Percentiles rank a stretch among this genome's conserved stretches.
Evolutionary conservation across 805 yeast genomes (phyloP).

Genomic region (Cyberlindnera misumaiensis): DNA sequence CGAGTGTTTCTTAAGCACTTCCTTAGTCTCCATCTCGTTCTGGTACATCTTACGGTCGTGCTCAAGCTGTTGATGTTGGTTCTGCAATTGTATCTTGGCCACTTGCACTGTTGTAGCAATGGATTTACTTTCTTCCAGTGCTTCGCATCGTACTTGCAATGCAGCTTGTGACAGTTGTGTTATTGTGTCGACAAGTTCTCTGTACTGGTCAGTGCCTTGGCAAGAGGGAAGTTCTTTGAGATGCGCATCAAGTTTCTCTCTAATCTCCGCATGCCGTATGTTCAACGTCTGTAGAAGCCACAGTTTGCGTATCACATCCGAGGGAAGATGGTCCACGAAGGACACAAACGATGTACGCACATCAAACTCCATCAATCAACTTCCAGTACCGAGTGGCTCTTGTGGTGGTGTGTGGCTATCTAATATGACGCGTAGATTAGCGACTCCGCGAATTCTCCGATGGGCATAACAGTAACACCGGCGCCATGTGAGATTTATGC

Average conservation of each 20-base stretch:
- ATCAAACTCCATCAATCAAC: constrained; percentile 20
- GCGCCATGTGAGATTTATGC: constrained; percentile 7
- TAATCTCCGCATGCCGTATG: constrained; percentile 13
- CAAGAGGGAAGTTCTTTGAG: constrained; percentile 8
- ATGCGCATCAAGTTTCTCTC: constrained; percentile 10
- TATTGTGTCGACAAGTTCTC: background rate
- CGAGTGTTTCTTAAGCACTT: constrained; percentile 10
- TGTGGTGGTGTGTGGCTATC: no score
- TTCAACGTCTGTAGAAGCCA: constrained; percentile 35
- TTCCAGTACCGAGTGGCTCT: no score
- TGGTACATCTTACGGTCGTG: constrained; percentile 22
- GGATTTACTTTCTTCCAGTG: constrained; percentile 26
- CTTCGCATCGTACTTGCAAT: constrained; percentile 21
- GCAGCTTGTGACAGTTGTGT: constrained; percentile 12
- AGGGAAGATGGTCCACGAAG: constrained; percentile 36
- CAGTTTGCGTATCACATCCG: constrained; percentile 34
- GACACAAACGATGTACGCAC: constrained; percentile 33
- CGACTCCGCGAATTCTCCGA: no score
- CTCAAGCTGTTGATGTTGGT: constrained; percentile 20
- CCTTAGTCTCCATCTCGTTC: constrained; percentile 18
- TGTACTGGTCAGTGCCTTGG: background rate
- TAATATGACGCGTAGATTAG: no score
- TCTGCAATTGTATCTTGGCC: constrained; percentile 17
- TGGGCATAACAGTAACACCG: background rate
- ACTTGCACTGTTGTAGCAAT: constrained; percentile 17